These are phyloP conservation scores for Suhomyces maxii DNA, from an alignment of 1,139 yeast species.

Conservation along the genomic window DNA sequence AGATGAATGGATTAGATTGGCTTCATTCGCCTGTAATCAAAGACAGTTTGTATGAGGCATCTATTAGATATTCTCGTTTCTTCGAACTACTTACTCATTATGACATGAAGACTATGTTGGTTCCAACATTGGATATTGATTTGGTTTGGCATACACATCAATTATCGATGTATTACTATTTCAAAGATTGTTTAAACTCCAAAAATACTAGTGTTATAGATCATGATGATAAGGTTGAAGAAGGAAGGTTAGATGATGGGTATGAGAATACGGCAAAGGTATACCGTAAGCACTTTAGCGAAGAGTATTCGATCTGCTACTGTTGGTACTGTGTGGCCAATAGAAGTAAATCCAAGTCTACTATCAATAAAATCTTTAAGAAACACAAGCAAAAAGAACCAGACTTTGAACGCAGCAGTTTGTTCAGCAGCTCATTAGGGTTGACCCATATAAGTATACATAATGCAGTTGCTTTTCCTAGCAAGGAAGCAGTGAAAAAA, in stretches of 20 bases:
- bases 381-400: neutral
- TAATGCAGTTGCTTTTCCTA: conserved; percentile 17
- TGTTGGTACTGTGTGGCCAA: conserved; percentile 27
- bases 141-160: conserved; percentile 45
- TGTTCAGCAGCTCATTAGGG: conserved; percentile 10
- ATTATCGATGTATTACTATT: conserved; percentile 26
- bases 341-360: conserved; percentile 9
- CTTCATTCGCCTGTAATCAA: conserved; percentile 22
- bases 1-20: conserved; percentile 34
- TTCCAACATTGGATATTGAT: conserved; percentile 43
- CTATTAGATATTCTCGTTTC: conserved; percentile 28
- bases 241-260: conserved; percentile 19
- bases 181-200: conserved; percentile 18
- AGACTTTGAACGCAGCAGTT: conserved; percentile 1
- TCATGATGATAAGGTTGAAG: conserved; percentile 32
- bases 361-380: conserved; percentile 11
- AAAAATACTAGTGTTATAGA: conserved; percentile 19
- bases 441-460: conserved; percentile 22
- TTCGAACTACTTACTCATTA: conserved; percentile 19
- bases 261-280: conserved; percentile 22
- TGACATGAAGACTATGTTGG: conserved; percentile 18
- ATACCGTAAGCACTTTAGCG: conserved; percentile 20
- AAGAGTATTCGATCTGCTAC: conserved; percentile 28
- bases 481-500: conserved; percentile 5
- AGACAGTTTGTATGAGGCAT: conserved; percentile 21